Percentiles rank a stretch among this genome's conserved stretches.
Conservation (phyloP, 768 basidiomycete species). For the Coprinopsis cinerea region DNA sequence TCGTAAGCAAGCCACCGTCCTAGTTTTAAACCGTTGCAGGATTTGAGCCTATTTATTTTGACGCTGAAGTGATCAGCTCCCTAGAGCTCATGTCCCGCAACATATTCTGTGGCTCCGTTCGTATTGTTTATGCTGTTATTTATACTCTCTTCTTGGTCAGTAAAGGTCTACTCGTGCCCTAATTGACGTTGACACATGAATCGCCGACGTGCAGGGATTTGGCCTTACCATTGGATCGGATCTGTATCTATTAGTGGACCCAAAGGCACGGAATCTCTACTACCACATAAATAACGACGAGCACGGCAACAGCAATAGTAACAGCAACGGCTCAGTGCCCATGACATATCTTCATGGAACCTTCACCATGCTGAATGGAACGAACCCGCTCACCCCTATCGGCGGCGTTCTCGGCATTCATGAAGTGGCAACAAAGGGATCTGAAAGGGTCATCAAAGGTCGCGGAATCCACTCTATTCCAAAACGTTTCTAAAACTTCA, state of each 20-base stretch:
- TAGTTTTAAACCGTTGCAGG: too few species aligned
- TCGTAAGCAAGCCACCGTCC: conserved; percentile 46
- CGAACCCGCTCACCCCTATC: conserved; percentile 28
- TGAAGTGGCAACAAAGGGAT: neutral
- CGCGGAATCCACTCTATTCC: conserved; percentile 8
- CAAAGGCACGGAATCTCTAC: conserved; percentile 45
- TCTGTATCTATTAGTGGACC: conserved; percentile 67
- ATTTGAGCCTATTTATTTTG: neutral
- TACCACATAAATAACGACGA: conserved; percentile 28
- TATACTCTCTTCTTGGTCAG: conserved; percentile 76
- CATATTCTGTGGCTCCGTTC: conserved; percentile 74
- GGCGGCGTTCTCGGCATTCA: conserved; percentile 38
- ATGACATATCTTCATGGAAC: conserved; percentile 48
- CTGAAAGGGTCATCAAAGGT: neutral
- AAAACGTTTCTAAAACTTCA: conserved; percentile 18
- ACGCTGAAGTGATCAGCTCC: conserved; percentile 60
- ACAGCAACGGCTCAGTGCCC: too few species aligned
- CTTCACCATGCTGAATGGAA: conserved; percentile 45
- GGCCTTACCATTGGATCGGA: conserved; percentile 82
- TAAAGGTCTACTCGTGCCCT: neutral
- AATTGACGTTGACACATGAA: conserved; percentile 3
- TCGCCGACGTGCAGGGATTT: conserved; percentile 51
- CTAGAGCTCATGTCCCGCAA: conserved; percentile 79
- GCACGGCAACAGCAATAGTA: conserved; percentile 29
- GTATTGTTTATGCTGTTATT: conserved; percentile 82